A percentile compares a stretch with the other conserved stretches of the same genome.
These are phyloP conservation scores for Saccharomyces hybrid DNA, from an alignment of 1,139 yeast species.

Conservation along the genomic window DNA sequence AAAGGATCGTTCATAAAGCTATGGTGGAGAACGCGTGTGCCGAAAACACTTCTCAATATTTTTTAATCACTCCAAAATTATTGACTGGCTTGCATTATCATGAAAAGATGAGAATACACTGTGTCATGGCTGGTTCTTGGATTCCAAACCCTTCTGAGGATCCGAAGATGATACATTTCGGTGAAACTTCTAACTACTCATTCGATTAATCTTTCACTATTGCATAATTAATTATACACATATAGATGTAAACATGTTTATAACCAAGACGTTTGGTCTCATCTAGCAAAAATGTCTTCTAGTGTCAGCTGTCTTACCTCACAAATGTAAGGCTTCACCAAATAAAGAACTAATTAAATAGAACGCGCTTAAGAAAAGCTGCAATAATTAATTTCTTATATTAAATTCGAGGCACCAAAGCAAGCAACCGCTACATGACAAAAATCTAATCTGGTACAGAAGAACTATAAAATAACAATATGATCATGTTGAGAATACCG, in stretches of 20 bases:
- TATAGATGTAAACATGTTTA: background rate
- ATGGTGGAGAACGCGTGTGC: slow-evolving; percentile 82
- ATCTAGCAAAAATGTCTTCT: background rate
- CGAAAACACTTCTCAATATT: slow-evolving; percentile 60
- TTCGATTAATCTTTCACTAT: slow-evolving; percentile 8
- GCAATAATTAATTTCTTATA: background rate
- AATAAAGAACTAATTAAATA: background rate
- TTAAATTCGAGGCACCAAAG: background rate
- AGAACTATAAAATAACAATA: background rate
- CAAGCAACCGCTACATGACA: background rate
- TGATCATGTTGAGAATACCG: background rate
- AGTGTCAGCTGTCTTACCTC: background rate
- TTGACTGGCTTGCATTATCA: slow-evolving; percentile 73
- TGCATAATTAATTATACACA: background rate
- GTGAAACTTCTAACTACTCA: slow-evolving; percentile 31
- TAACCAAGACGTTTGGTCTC: background rate
- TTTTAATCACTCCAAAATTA: slow-evolving; percentile 86
- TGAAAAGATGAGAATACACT: slow-evolving; percentile 75
- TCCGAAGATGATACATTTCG: slow-evolving; percentile 29
- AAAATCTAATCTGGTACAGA: background rate
- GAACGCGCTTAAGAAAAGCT: background rate
- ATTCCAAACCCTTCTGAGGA: slow-evolving; percentile 32
- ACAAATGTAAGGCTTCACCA: background rate
- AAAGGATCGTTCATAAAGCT: slow-evolving; percentile 75
- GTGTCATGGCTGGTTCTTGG: slow-evolving; percentile 67